Percentiles rank a stretch among this genome's conserved stretches.
phyloP scores from a whole-genome alignment of 768 basidiomycete species.

The Mycena capillaripes region DNA sequence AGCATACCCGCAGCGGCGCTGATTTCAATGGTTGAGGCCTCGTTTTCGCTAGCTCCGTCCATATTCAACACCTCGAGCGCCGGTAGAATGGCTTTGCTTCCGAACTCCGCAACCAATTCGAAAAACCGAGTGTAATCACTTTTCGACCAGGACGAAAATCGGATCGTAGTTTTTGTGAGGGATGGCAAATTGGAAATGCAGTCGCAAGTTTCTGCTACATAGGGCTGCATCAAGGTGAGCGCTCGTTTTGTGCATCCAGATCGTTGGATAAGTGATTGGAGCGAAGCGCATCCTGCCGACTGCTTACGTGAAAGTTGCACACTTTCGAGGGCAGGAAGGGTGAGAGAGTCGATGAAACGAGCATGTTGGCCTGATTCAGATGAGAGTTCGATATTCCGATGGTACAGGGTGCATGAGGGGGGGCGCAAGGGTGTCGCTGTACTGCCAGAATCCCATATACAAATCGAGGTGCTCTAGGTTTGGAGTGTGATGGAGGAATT shows the following conservation, averaged over 20 bases:
- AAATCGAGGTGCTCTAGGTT: neutral
- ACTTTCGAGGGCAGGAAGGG: neutral
- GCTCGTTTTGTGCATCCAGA: neutral
- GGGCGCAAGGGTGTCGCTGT: neutral
- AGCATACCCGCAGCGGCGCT: neutral
- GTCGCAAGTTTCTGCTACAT: neutral
- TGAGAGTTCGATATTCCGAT: neutral
- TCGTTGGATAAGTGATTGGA: neutral
- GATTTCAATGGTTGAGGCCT: too few species aligned
- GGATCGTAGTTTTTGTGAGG: neutral
- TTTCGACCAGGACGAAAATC: neutral
- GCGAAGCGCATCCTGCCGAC: neutral
- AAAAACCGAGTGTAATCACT: neutral
- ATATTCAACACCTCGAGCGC: slow-evolving; percentile 6
- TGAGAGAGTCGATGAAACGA: neutral
- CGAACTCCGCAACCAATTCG: neutral
- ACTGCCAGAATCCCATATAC: too few species aligned
- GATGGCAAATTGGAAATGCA: neutral
- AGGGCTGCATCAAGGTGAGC: neutral
- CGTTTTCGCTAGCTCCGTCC: neutral
- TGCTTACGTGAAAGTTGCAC: neutral
- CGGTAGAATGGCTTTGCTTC: neutral
- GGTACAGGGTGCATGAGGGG: neutral
- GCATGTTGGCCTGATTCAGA: neutral
- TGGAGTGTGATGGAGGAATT: neutral